Evolutionary conservation across 768 basidiomycete genomes (phyloP), one percentile per base, ranked within the genome.

Genomic region (Xerocomellus intermedius): DNA sequence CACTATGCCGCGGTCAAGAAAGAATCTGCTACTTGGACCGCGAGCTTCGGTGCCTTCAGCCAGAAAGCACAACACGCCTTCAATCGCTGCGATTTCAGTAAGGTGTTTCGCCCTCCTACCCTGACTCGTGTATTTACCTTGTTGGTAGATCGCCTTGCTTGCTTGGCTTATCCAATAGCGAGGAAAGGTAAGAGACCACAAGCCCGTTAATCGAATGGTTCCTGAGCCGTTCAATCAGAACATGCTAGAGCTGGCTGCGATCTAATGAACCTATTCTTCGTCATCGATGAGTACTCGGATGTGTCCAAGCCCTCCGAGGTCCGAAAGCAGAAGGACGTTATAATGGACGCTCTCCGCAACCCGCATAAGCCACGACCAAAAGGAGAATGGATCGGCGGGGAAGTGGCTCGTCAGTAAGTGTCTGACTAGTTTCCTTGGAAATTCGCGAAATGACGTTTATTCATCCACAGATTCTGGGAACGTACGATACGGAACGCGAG

Each of bases 281-380:
- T 82, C 36, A 71, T 77, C 59, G 82, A 83, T 57, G 78, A 80
- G 56, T 74, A 77, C 58, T 75, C 79, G 14, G 82, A 84, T 62
- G 67, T 73, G 10, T 68, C 70, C 1, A 58, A 69, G 37, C 69
- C 60, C 0, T 43, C 64, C 0, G 70, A 57, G 5, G 77, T 72
- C 10, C 68, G 63, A 8, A 44, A 61, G 43, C 54, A 63, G 19
- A 63, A 56, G 47, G 50, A 60, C 0, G 65, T 2, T 69, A 17
- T 73, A 68, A 52, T 54, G 43, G 57, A 63, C 8, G 60, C 61
- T 8, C 37, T 62, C 28, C 41, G 48, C 13, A 63, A 62, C 30
- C 56, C 61, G 0, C 37, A 55, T 28, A 43, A 7, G 1, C 61
- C 56, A 28, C 56, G 60, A 44, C 58, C 58, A 4, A 47, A 61